phyloP scores from a whole-genome alignment of 371 early-diverging fungal genomes.

The Chytridium lagenaria region DNA sequence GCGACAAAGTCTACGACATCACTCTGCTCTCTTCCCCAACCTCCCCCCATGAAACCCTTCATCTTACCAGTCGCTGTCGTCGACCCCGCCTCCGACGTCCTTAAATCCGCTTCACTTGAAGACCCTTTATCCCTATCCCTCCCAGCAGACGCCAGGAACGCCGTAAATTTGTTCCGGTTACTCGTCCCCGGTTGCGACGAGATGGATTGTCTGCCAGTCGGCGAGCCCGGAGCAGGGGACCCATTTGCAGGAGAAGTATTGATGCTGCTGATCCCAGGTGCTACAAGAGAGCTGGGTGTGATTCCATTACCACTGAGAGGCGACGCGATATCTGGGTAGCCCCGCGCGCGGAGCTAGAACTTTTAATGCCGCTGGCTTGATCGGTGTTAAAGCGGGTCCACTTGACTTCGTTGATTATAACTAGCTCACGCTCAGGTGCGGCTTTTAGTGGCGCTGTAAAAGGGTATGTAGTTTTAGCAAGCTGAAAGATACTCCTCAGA shows the following conservation, averaged over 20 bases:
- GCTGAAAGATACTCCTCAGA: too few species aligned
- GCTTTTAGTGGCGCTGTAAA: too few species aligned
- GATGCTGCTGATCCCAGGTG: background rate
- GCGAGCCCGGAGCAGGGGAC: background rate
- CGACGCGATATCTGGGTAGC: too few species aligned
- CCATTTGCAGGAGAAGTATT: background rate
- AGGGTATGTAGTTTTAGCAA: too few species aligned
- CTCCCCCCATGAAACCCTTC: slow-evolving; percentile 5
- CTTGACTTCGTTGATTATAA: slow-evolving; percentile 17
- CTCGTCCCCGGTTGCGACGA: background rate
- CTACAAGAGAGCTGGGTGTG: background rate
- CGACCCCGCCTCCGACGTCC: background rate
- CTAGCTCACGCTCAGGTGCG: background rate
- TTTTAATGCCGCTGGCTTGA: background rate
- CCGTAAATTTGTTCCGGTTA: slow-evolving; percentile 5
- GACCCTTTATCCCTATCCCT: background rate
- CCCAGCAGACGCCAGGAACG: background rate
- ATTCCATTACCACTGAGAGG: background rate
- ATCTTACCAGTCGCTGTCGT: background rate
- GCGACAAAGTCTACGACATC: too few species aligned
- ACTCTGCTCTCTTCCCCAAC: too few species aligned
- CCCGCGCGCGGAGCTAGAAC: too few species aligned
- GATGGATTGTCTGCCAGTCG: background rate
- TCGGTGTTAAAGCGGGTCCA: slow-evolving; percentile 11
- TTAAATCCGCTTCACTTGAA: background rate